A percentile compares a stretch with the other conserved stretches of the same genome.
Conservation (phyloP, 768 basidiomycete genomes). For the Mycena crocata region DNA sequence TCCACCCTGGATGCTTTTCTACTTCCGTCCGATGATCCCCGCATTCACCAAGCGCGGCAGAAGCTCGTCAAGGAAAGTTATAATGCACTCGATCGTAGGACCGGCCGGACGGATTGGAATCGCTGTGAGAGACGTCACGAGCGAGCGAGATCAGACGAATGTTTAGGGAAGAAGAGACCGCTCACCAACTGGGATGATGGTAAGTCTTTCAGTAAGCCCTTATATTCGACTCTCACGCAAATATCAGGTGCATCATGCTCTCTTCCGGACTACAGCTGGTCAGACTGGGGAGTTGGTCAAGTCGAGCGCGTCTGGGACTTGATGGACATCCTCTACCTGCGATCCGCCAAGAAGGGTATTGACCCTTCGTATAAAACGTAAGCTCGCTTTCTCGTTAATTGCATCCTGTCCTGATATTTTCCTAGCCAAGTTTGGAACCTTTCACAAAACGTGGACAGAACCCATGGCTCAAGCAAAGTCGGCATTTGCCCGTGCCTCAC, state of each 20-base stretch:
- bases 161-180: constrained; percentile 84
- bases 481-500: constrained; percentile 95
- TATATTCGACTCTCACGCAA: constrained; percentile 3
- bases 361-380: constrained; percentile 94
- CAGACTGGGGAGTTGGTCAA: constrained; percentile 92
- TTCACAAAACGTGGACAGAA: constrained; percentile 95
- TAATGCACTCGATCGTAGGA: constrained; percentile 71
- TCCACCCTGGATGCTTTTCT: constrained; percentile 92
- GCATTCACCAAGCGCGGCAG: constrained; percentile 89
- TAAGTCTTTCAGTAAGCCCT: constrained; percentile 42
- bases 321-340: constrained; percentile 90
- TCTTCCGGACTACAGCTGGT: constrained; percentile 91
- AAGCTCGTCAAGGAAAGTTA: constrained; percentile 81
- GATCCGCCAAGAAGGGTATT: constrained; percentile 81
- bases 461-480: constrained; percentile 80
- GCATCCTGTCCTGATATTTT: constrained; percentile 24
- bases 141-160: constrained; percentile 85
- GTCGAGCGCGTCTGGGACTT: constrained; percentile 96
- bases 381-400: constrained; percentile 7
- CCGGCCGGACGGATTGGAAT: constrained; percentile 89
- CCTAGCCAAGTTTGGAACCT: constrained; percentile 92
- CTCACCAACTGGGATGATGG: constrained; percentile 96
- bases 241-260: constrained; percentile 81
- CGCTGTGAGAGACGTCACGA: constrained; percentile 94
- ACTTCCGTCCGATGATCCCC: constrained; percentile 90